Evolutionary conservation across 306 rosid species (phyloP).

Genomic region (Cyamopsis tetragonoloba): DNA sequence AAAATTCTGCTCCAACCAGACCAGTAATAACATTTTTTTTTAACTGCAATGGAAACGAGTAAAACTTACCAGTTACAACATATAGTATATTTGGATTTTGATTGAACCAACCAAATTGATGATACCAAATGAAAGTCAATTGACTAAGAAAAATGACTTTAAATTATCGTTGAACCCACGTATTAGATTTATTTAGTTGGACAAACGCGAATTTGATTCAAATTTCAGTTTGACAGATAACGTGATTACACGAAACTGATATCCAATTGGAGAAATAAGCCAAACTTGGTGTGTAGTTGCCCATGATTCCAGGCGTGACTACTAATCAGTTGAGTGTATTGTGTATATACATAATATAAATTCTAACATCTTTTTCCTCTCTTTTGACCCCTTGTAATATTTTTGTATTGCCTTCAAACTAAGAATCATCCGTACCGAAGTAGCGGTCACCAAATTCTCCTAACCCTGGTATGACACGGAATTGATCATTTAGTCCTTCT

Average conservation of each 20-base stretch:
- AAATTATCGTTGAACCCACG: no score
- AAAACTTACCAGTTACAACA: no score
- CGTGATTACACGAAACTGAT: not conserved
- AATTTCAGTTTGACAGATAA: no score
- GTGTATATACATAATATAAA: not conserved
- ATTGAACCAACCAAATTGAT: no score
- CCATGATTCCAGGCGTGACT: not conserved
- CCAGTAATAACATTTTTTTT: not conserved
- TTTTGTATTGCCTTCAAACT: not conserved
- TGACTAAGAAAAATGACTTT: no score
- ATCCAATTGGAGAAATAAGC: not conserved
- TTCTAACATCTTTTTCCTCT: not conserved
- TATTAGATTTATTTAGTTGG: no score
- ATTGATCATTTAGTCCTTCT: constrained; percentile 53
- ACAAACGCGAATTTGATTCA: no score
- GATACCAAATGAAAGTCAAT: no score
- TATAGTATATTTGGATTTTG: no score
- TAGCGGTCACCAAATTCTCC: constrained; percentile 94
- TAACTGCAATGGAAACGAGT: not conserved
- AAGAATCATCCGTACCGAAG: constrained; percentile 67
- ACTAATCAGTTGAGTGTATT: not conserved
- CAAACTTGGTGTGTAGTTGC: not conserved
- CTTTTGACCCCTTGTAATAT: not conserved
- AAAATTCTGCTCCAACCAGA: not conserved
- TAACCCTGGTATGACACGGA: constrained; percentile 75